These are phyloP conservation scores for Alternaria triticina DNA, from an alignment of 2,329 filamentous ascomycete genomes.

Conservation along the genomic window DNA sequence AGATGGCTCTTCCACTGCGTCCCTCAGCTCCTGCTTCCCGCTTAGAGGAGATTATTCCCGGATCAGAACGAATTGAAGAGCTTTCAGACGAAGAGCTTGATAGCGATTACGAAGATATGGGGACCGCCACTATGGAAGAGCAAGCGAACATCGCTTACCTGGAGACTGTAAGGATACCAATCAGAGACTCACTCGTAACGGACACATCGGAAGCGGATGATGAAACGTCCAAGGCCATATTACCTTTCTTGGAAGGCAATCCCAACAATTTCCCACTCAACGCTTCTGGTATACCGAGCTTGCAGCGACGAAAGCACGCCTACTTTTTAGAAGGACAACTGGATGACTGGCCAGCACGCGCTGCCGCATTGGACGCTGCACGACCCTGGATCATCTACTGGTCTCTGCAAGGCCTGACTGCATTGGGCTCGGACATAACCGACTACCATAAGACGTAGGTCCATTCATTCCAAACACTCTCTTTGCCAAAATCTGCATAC, in stretches of 20 bases:
- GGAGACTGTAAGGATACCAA: conserved; percentile 54
- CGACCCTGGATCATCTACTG: conserved; percentile 96
- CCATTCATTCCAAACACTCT: not conserved
- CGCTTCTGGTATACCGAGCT: conserved; percentile 72
- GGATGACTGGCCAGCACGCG: conserved; percentile 69
- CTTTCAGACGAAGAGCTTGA: conserved; percentile 40
- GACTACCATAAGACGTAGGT: conserved; percentile 68
- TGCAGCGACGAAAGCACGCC: conserved; percentile 69
- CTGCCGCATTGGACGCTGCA: conserved; percentile 80
- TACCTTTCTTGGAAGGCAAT: conserved; percentile 69
- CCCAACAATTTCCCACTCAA: conserved; percentile 66
- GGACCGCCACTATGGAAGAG: conserved; percentile 33
- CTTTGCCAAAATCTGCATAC: not conserved
- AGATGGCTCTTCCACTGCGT: conserved; percentile 34
- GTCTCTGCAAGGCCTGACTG: conserved; percentile 76
- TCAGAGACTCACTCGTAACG: conserved; percentile 71
- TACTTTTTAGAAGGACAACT: conserved; percentile 65
- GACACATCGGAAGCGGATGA: conserved; percentile 72
- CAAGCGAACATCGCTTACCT: conserved; percentile 38
- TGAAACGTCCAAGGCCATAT: conserved; percentile 70
- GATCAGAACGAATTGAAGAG: conserved; percentile 42
- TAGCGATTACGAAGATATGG: conserved; percentile 48
- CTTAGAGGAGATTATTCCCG: conserved; percentile 35
- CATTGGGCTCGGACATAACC: conserved; percentile 76
- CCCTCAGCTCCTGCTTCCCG: conserved; percentile 29